A percentile compares a stretch with the other conserved stretches of the same genome.
Evolutionary conservation across 257 asterid species (phyloP).

Genomic region (Rehmannia glutinosa): DNA sequence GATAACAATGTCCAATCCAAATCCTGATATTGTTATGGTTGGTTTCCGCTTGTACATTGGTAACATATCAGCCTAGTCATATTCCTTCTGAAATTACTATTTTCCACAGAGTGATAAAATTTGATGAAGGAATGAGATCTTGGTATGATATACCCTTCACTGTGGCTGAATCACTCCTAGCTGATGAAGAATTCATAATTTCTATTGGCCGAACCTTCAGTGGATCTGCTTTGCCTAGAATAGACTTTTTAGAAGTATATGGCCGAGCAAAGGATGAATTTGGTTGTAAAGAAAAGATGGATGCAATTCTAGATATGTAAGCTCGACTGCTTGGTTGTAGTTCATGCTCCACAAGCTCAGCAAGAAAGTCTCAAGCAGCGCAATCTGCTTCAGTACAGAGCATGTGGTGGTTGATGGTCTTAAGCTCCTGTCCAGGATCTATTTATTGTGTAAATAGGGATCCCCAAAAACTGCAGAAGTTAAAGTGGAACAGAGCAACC

Average conservation of each 20-base stretch:
- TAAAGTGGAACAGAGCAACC: slow-evolving; percentile 49
- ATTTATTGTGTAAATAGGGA: slow-evolving; percentile 54
- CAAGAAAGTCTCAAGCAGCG: slow-evolving; percentile 58
- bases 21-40: slow-evolving; percentile 97
- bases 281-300: slow-evolving; percentile 99
- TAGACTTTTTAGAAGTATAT: slow-evolving; percentile 92
- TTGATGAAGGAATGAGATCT: slow-evolving; percentile 97
- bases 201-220: slow-evolving; percentile 80
- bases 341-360: slow-evolving; percentile 60
- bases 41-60: slow-evolving; percentile 95
- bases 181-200: slow-evolving; percentile 88
- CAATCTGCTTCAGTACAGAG: slow-evolving; percentile 79
- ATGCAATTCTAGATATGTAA: slow-evolving; percentile 93
- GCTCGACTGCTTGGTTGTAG: slow-evolving; percentile 71
- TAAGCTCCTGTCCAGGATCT: slow-evolving; percentile 76
- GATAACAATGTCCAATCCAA: slow-evolving; percentile 86
- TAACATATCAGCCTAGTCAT: slow-evolving; percentile 77
- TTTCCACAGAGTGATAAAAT: slow-evolving; percentile 81
- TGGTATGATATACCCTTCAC: slow-evolving; percentile 99
- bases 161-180: slow-evolving; percentile 94
- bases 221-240: slow-evolving; percentile 82
- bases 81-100: slow-evolving; percentile 84
- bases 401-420: slow-evolving; percentile 96
- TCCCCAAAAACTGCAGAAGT: slow-evolving; percentile 58
- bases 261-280: slow-evolving; percentile 98